Percentiles rank a stretch among this genome's conserved stretches.
phyloP scores from a whole-genome alignment of 805 yeast genomes.

The Nakazawaea ambrosiae region DNA sequence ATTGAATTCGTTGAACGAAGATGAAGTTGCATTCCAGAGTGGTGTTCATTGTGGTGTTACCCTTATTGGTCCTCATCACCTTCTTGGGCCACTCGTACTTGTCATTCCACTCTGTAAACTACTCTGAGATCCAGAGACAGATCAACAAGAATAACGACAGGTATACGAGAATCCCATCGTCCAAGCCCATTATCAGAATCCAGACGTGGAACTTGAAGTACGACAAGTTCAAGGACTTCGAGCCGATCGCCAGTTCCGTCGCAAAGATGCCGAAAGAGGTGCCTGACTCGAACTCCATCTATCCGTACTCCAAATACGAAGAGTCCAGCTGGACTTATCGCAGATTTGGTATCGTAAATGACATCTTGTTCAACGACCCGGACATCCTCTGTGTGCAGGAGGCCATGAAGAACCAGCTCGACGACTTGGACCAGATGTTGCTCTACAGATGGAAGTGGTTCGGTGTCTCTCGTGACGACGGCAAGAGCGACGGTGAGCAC shows the following conservation, averaged over 20 bases:
- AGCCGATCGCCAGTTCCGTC: conserved; percentile 18
- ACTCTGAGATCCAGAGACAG: conserved; percentile 6
- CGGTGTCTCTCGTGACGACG: conserved; percentile 42
- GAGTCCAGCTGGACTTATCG: conserved; percentile 29
- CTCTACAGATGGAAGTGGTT: conserved; percentile 36
- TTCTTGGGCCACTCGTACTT: conserved; percentile 8
- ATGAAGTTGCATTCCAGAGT: conserved; percentile 7
- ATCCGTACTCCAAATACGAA: conserved; percentile 18
- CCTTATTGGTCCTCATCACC: conserved; percentile 4
- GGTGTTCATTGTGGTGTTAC: conserved; percentile 3
- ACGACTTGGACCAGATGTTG: conserved; percentile 31
- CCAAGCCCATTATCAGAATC: conserved; percentile 10
- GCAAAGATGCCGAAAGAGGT: conserved; percentile 14
- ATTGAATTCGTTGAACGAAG: too few species aligned
- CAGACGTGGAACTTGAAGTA: conserved; percentile 24
- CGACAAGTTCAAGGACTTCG: conserved; percentile 17
- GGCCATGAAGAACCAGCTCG: conserved; percentile 37
- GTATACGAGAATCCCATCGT: conserved; percentile 4
- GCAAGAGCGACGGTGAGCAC: conserved; percentile 40
- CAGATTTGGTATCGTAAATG: conserved; percentile 27
- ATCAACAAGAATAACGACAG: conserved; percentile 3
- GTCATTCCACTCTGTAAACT: conserved; percentile 7
- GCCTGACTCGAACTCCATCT: conserved; percentile 17
- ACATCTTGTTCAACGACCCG: conserved; percentile 25
- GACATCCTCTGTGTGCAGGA: conserved; percentile 40